Evolutionary conservation across 352 stramenopile species (phyloP).

Genomic region (Phytophthora uliginosa): DNA sequence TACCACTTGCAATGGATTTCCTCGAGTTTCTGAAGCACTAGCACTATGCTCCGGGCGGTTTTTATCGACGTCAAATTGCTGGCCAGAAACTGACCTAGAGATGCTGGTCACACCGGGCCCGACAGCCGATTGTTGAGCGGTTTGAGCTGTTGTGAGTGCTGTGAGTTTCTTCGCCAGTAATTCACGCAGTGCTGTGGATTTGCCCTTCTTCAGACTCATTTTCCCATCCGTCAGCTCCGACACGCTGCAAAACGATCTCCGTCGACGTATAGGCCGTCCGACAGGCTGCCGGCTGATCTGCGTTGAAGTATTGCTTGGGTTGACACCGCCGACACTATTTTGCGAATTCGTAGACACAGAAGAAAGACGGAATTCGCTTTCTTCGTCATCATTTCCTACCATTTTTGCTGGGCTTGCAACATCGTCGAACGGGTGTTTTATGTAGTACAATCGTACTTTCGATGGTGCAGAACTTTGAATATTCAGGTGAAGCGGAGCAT

Average conservation of each 20-base stretch:
- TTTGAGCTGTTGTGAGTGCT: constrained; percentile 33
- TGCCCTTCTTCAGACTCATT: constrained; percentile 49
- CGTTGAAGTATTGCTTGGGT: constrained; percentile 29
- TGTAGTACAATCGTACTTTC: constrained; percentile 80
- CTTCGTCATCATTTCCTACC: constrained; percentile 24
- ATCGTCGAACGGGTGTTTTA: constrained; percentile 59
- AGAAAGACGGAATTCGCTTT: constrained; percentile 24
- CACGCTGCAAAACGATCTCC: constrained; percentile 80
- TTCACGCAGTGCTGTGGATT: constrained; percentile 55
- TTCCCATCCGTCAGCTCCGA: constrained; percentile 59
- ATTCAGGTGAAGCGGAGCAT: constrained; percentile 80
- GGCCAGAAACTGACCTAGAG: constrained; percentile 31
- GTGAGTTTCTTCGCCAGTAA: constrained; percentile 68
- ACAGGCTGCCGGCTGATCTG: constrained; percentile 33
- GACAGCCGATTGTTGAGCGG: constrained; percentile 13
- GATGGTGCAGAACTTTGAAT: constrained; percentile 80
- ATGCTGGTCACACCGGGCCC: constrained; percentile 18
- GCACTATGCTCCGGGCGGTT: constrained; percentile 19
- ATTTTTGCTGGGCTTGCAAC: constrained; percentile 28
- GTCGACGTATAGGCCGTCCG: constrained; percentile 62
- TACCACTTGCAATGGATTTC: constrained; percentile 10
- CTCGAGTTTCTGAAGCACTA: constrained; percentile 27
- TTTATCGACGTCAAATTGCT: constrained; percentile 38
- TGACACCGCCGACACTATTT: constrained; percentile 27
- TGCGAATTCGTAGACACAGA: constrained; percentile 36